A percentile compares a stretch with the other conserved stretches of the same genome.
Evolutionary conservation across 1,139 yeast species (phyloP).

Genomic region (Lodderomyces metapsilosis): DNA sequence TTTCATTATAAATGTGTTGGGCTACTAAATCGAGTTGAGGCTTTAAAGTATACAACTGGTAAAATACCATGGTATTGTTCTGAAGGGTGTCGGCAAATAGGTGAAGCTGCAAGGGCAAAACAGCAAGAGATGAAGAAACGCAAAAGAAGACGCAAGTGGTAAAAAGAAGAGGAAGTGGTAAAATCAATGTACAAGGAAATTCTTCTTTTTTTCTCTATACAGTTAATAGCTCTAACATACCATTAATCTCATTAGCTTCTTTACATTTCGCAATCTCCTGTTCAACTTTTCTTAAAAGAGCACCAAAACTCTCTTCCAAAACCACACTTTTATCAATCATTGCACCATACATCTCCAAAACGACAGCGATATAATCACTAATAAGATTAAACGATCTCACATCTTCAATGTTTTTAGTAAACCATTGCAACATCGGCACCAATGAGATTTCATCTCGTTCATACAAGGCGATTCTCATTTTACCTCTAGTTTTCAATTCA

Average conservation of each 20-base stretch:
- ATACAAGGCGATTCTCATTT: conserved; percentile 71
- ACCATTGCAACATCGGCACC: conserved; percentile 86
- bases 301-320: conserved; percentile 66
- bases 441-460: conserved; percentile 84
- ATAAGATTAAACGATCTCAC: conserved; percentile 71
- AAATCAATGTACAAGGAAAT: too few relatives aligned
- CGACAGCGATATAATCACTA: conserved; percentile 81
- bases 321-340: conserved; percentile 76
- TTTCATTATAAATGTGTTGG: conserved; percentile 52
- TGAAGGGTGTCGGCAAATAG: conserved; percentile 27
- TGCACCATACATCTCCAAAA: conserved; percentile 75
- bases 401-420: conserved; percentile 72
- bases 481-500: conserved; percentile 86
- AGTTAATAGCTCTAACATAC: conserved; percentile 84
- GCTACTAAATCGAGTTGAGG: conserved; percentile 38
- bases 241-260: conserved; percentile 87
- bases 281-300: conserved; percentile 59
- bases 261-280: conserved; percentile 74
- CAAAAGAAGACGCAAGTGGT: conserved; percentile 15
- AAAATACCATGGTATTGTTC: conserved; percentile 45
- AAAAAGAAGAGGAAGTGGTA: background rate
- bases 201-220: conserved; percentile 22
- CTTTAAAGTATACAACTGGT: conserved; percentile 36
- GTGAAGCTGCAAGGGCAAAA: conserved; percentile 15
- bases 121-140: conserved; percentile 20